Conservation (phyloP, 192 early-diverging fungal species). For the Helicostylum pulchrum region DNA sequence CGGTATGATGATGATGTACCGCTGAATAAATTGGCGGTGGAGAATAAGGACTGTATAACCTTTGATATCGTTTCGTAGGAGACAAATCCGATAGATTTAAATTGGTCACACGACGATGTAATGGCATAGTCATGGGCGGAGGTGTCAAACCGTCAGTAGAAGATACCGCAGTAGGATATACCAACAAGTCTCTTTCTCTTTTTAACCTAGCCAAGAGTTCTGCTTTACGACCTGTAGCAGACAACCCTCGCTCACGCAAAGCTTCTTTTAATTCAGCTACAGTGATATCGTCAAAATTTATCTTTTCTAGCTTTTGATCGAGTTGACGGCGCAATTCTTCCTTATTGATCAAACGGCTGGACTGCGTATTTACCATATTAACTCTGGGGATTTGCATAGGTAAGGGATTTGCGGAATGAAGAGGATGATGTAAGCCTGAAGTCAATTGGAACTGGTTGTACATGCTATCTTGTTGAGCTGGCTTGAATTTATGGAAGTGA, state of each 20-base stretch:
- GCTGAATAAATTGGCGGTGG: background rate
- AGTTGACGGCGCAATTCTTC: background rate
- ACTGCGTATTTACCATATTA: background rate
- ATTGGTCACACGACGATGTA: background rate
- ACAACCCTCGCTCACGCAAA: slow-evolving; percentile 11
- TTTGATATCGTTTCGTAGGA: no score
- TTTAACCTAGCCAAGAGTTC: slow-evolving; percentile 18
- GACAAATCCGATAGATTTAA: background rate
- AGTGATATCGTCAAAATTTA: slow-evolving; percentile 30
- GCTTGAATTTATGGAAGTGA: slow-evolving; percentile 3
- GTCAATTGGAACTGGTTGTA: slow-evolving; percentile 1
- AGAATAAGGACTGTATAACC: background rate
- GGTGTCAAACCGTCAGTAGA: background rate
- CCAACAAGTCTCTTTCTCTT: background rate
- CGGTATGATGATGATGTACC: background rate
- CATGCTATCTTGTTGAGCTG: background rate
- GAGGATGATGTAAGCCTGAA: background rate
- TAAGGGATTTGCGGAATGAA: background rate
- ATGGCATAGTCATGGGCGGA: background rate
- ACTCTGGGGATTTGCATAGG: slow-evolving; percentile 18
- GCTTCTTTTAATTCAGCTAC: slow-evolving; percentile 27
- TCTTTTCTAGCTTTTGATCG: slow-evolving; percentile 11
- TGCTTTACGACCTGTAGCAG: slow-evolving; percentile 20
- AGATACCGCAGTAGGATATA: background rate
- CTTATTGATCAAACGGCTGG: background rate